Base-by-base conservation (phyloP, 768 basidiomycete genomes). In the Naganishia randhawae region DNA sequence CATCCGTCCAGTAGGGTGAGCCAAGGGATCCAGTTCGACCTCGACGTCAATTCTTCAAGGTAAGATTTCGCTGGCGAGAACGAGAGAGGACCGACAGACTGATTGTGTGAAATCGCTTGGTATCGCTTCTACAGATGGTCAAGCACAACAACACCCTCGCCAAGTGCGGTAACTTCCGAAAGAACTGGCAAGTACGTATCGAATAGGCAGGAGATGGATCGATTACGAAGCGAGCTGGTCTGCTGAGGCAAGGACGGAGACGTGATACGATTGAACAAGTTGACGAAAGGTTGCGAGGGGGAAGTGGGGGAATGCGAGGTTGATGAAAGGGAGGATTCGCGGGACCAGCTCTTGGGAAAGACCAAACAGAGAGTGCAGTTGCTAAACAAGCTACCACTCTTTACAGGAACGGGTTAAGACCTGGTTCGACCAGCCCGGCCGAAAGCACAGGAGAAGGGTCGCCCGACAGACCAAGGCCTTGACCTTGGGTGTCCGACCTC, bases 401-500 rank as follows among this genome's bases (percentile, higher is more conserved):
- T 19, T 39, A 65, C 50, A 71, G 66, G 55, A 75, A 67, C 86
- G 89, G 73, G 92, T 95, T 76, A 89, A 89, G 82, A 95, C 92
- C 79, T 93, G 94, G 94, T 98, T 98, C 81, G 90, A 98, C 85
- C 96, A 99, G 83, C 92, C 96, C 67, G 95, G 94, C 55, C 90
- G 91, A 80, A 98, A 98, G 84, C 89, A 93, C 81, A 90, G 91
- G 81, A 86, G 96, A 80, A 90, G 96, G 81, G 87, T 84, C 53
- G 92, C 93, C 50, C 91, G 96, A 83, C 89, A 92, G 82, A 83
- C 84, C 75, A 98, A 96, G 84, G 92, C 92, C 67, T 86, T 92
- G 52, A 81, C 86, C 70, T 89, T 96, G 67, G 96, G 96, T 74
- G 91, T 92, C 72, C 91, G 92, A 78, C 96, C 91, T 51, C 86